Conservation (phyloP, 2,329 filamentous ascomycete genomes). For the Fusarium sp. region DNA sequence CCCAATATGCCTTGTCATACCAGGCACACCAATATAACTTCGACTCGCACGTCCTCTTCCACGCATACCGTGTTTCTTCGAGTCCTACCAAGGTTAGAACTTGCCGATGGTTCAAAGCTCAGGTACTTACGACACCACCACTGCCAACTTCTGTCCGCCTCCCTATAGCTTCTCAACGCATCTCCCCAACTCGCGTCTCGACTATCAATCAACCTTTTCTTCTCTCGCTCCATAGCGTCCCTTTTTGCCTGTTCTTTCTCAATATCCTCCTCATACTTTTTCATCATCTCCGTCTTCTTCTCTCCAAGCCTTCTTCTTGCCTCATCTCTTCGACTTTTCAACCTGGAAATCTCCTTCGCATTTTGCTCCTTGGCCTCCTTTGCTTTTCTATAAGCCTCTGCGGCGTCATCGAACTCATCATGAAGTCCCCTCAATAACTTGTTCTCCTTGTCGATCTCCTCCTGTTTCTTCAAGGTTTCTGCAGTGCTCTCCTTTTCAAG, state of each 20-base stretch:
- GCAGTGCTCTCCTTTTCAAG: background rate
- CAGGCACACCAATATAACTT: background rate
- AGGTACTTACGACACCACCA: background rate
- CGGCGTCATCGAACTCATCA: background rate
- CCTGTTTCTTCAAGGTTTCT: background rate
- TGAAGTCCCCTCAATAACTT: background rate
- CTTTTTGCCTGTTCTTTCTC: background rate
- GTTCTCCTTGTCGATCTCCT: background rate
- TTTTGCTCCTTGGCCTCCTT: background rate
- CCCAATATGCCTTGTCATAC: background rate
- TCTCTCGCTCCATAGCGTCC: background rate
- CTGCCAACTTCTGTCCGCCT: background rate
- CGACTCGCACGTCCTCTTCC: background rate
- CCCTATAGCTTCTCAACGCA: background rate
- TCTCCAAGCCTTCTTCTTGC: background rate
- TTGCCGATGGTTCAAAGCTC: background rate
- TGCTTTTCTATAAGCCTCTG: background rate
- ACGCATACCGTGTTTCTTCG: fast-evolving
- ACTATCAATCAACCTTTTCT: background rate
- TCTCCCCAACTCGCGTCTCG: background rate
- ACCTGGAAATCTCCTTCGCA: background rate
- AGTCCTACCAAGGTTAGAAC: background rate
- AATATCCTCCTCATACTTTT: fast-evolving
- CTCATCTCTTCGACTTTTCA: background rate
- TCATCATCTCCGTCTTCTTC: background rate